Percentiles rank a stretch among this genome's conserved stretches.
Evolutionary conservation across 371 early-diverging fungal species (phyloP).

Genomic region (Synchytrium microbalum): DNA sequence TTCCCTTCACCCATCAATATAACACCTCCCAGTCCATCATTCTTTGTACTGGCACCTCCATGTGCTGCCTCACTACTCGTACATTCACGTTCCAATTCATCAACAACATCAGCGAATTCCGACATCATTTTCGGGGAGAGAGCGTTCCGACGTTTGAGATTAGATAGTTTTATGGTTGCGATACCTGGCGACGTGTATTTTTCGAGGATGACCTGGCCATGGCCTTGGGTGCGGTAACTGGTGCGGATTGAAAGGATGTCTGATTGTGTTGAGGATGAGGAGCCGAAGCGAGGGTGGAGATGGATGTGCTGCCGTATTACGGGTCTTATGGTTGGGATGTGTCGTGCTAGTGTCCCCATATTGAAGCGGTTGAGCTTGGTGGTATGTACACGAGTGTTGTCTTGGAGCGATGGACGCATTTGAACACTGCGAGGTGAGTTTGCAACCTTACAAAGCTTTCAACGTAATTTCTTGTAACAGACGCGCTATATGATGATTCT

Average conservation of each 20-base stretch:
- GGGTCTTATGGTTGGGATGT: too few species aligned
- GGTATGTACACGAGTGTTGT: too few species aligned
- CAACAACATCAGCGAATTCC: slow-evolving; percentile 48
- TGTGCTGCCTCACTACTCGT: slow-evolving; percentile 7
- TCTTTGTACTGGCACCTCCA: slow-evolving; percentile 12
- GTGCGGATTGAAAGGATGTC: neutral
- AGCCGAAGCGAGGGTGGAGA: neutral
- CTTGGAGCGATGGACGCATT: too few species aligned
- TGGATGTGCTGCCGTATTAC: too few species aligned
- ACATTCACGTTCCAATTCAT: slow-evolving; percentile 32
- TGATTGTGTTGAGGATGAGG: neutral
- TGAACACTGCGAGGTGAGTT: too few species aligned
- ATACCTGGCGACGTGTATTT: slow-evolving; percentile 24
- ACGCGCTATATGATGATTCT: too few species aligned
- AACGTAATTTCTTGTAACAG: too few species aligned
- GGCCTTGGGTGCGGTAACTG: neutral
- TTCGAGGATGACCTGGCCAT: neutral
- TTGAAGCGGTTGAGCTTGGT: too few species aligned
- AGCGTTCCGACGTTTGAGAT: slow-evolving; percentile 53
- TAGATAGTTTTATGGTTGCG: slow-evolving; percentile 40
- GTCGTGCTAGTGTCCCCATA: too few species aligned
- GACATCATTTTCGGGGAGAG: slow-evolving; percentile 68
- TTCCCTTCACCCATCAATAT: slow-evolving; percentile 45
- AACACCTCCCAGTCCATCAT: slow-evolving; percentile 30
- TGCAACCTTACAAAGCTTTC: too few species aligned